Evolutionary conservation across 345 rosid genomes (phyloP), one percentile per base, ranked within the genome.

Genomic region (Toxicodendron radicans): DNA sequence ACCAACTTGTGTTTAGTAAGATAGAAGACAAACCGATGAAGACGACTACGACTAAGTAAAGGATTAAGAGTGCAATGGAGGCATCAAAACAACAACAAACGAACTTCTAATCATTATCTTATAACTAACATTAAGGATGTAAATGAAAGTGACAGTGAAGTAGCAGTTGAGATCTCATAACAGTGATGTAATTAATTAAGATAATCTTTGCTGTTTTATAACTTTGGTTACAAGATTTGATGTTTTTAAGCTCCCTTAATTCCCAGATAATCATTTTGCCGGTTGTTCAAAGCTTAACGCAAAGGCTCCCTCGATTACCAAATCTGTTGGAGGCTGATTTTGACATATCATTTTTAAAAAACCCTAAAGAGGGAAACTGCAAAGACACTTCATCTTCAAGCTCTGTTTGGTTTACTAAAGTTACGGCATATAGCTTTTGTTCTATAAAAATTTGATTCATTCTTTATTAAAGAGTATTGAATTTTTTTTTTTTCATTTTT

Each of bases 271-370:
- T 78, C 57, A 79, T 81, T 56, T 64, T 78, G 86, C 78, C 61
- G 90, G 85, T 89, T 75, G 88, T 62, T 85, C 76, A 73, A 73
- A 80, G 35, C 80, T 56, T 70, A 69, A 72, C 24, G 1, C 48
- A 16, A 10, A 56, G 73, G 76, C 74, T 70, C 78, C 75, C 61
- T 33, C 59, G 63, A 48, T 76, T 38, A 20, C 53, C 71, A 20
- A 9, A 17, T 11, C n/a, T 43, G 38, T 54, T 64, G 5, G 1
- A 10, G 24, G 10, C 11, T 65, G 89, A 27, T 27, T 27, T 27
- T 27, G 30, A 27, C 2, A 27, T 27, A 1, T 27, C 30, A 27
- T 27, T 27, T 27, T 27, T 2, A 27, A 72, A 81, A 56, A 16
- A 52, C 20, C 30, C 45, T 1, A 65, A 38, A 38, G 27, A 78